Conservation (phyloP, 73 alveolate species). For the Tetrahymena thermophila region DNA sequence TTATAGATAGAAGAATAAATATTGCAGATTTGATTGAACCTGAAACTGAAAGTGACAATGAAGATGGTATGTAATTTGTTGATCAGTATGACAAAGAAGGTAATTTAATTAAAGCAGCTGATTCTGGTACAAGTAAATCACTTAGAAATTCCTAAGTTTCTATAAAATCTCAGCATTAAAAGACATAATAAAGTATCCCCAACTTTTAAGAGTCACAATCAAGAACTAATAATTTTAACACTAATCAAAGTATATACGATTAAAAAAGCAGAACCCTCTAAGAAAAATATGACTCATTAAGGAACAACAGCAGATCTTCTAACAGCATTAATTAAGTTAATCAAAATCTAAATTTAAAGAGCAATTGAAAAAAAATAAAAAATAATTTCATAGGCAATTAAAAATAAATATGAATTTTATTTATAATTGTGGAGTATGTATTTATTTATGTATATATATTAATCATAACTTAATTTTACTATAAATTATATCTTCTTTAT, state of each 20-base stretch:
- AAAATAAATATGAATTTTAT: too few relatives aligned
- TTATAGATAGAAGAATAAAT: constrained; percentile 89
- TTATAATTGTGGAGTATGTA: neutral
- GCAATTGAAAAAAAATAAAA: neutral
- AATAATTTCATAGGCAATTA: neutral
- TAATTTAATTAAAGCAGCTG: constrained; percentile 9
- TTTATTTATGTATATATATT: too few relatives aligned
- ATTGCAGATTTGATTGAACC: constrained; percentile 77
- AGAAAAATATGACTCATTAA: neutral
- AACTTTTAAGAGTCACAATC: neutral
- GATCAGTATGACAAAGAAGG: constrained; percentile 38
- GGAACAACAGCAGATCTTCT: neutral
- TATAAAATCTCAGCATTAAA: neutral
- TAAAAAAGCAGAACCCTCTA: neutral
- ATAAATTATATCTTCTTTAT: too few relatives aligned
- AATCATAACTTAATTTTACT: too few relatives aligned
- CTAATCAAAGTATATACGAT: neutral
- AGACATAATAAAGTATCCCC: neutral
- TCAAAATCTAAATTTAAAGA: neutral
- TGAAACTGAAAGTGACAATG: constrained; percentile 90
- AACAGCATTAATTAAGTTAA: neutral
- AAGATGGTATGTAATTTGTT: constrained; percentile 46
- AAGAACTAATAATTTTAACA: neutral
- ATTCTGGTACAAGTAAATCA: constrained; percentile 9
- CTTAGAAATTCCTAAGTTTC: neutral